Base-by-base conservation (phyloP, 140 eudicot species). In the Bidens hawaiensis region DNA sequence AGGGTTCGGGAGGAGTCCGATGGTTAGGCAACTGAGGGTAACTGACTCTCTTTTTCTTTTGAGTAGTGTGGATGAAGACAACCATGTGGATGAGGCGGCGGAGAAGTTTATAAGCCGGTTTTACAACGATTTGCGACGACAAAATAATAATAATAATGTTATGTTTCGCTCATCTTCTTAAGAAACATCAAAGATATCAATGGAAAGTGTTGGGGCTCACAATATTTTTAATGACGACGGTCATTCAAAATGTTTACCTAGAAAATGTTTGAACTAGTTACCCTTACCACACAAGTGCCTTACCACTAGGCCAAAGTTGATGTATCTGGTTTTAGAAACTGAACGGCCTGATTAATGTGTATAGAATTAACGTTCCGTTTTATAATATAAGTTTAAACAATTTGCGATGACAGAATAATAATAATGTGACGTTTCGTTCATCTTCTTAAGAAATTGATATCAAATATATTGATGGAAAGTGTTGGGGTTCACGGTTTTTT, bases 31-130 rank as follows among this genome's bases (percentile, higher is more conserved):
- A 24, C 51, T 51, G 25, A 66, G 71, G 60, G 27, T 67, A n/a
- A 53, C 73, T 0, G 73, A 67, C 73, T 67, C 73, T 26, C 73
- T 64, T 19, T 67, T 67, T 33, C 64, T 64, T 2, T 38, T 54
- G 42, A 53, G 30, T 28, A 5, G 28, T 14, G 73, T 67, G 64
- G 73, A 67, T 4, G 73, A 54, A 21, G 64, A 53, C 54, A 15
- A 7, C 64, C 73, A 54, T 5, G 73, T 67, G 19, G 73, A 67
- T 58, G 64, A 67, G 73, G 73, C 64, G 4, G 73, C 64, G 1
- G 64, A 67, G 22, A 19, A 54, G 36, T 67, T 67, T 15, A 67
- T 67, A 23, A 67, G 27, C 64, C 24, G 55, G 64, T 67, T 67
- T 28, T 67, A 67, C 55, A 36, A 23, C 42, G 64, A 54, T 18